Percentiles rank a stretch among this genome's conserved stretches.
Conservation (phyloP, 345 rosid species). For the Physaria fendleri region DNA sequence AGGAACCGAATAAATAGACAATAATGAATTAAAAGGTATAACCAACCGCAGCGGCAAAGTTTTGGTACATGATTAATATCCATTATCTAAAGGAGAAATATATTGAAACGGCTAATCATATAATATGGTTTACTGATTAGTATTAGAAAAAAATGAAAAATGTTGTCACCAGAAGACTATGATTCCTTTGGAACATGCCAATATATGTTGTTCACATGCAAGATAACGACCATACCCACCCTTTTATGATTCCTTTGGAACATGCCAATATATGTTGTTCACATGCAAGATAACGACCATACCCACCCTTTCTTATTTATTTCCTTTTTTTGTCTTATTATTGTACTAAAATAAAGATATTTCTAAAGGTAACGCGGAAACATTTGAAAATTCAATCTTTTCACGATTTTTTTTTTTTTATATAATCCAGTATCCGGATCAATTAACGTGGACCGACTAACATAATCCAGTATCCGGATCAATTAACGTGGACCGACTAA, state of each 20-base stretch:
- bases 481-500: no score
- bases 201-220: slow-evolving; percentile 28
- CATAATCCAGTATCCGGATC: no score
- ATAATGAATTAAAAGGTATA: background rate
- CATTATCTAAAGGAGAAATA: background rate
- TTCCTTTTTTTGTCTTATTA: background rate
- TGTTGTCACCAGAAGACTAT: slow-evolving; percentile 10
- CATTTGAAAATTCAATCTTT: background rate
- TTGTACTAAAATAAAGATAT: background rate
- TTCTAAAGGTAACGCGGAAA: slow-evolving; percentile 14
- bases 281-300: no score
- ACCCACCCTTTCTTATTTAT: slow-evolving; percentile 1
- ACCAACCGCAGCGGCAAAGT: slow-evolving; percentile 15
- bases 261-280: slow-evolving; percentile 30
- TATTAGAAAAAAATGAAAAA: slow-evolving; percentile 11
- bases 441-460: no score
- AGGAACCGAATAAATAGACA: slow-evolving; percentile 16
- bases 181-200: slow-evolving; percentile 29
- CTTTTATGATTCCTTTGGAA: slow-evolving; percentile 27
- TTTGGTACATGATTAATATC: slow-evolving; percentile 1
- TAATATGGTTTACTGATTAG: slow-evolving; percentile 3
- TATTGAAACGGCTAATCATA: slow-evolving; percentile 10
- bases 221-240: no score
- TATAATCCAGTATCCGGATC: no score
- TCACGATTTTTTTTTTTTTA: no score